These are phyloP conservation scores for Mallotus japonicus DNA, from an alignment of 441 rosid species.

Conservation along the genomic window DNA sequence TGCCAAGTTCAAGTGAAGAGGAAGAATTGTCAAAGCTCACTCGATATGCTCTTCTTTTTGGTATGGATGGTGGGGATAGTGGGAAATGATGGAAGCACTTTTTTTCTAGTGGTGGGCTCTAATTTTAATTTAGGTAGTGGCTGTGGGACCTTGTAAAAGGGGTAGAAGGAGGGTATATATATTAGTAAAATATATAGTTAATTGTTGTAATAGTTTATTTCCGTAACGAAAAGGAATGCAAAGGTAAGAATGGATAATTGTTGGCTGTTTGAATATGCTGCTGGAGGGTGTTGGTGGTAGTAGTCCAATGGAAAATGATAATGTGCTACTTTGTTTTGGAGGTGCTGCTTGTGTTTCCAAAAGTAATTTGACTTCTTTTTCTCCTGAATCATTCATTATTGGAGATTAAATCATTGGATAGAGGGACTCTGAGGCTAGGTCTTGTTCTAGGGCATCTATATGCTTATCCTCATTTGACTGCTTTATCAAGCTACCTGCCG, in stretches of 20 bases:
- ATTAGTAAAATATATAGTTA: too few relatives aligned
- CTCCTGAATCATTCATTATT: constrained; percentile 30
- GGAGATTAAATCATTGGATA: background rate
- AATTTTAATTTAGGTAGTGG: constrained; percentile 48
- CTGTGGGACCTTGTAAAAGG: constrained; percentile 62
- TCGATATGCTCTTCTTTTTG: constrained; percentile 44
- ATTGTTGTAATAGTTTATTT: constrained; percentile 27
- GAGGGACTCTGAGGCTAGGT: background rate
- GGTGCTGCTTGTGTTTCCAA: constrained; percentile 21
- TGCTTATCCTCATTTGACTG: background rate
- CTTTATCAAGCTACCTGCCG: background rate
- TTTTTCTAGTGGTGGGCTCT: constrained; percentile 46
- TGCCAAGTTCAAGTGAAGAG: constrained; percentile 39
- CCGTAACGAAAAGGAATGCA: constrained; percentile 31
- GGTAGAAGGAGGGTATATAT: constrained; percentile 21
- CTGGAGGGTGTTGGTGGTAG: background rate
- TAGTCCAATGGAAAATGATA: constrained; percentile 27
- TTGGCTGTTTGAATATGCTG: constrained; percentile 19
- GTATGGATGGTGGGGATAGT: constrained; percentile 40
- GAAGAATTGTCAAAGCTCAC: constrained; percentile 55
- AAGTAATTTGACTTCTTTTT: constrained; percentile 34
- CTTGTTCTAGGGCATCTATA: background rate
- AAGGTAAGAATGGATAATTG: constrained; percentile 31
- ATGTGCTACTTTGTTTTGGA: constrained; percentile 22
- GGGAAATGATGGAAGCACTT: constrained; percentile 63